phyloP scores from a whole-genome alignment of 768 basidiomycete genomes.

The Imleria badia region DNA sequence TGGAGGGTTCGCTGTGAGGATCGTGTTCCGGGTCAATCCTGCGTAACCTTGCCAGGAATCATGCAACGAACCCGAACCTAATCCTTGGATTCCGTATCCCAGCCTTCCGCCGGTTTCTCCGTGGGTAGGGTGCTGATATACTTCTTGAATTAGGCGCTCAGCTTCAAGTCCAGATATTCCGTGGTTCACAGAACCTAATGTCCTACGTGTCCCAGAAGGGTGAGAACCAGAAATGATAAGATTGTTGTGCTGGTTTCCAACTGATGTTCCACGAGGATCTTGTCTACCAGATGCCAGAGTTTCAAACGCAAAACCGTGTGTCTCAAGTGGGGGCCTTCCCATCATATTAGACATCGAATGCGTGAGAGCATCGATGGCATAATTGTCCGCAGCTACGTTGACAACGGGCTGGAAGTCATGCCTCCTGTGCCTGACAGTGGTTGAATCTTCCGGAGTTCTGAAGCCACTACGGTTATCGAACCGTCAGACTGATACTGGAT shows the following conservation, averaged over 20 bases:
- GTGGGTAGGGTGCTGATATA: conserved; percentile 6
- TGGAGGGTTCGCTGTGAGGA: conserved; percentile 1
- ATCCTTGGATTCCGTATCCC: conserved; percentile 17
- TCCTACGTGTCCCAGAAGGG: conserved; percentile 2
- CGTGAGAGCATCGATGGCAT: conserved; percentile 3
- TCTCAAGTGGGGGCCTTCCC: not conserved
- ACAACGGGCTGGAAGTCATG: not conserved
- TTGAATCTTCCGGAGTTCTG: not conserved
- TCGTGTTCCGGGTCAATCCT: not conserved
- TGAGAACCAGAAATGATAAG: not conserved
- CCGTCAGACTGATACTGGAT: conserved; percentile 1
- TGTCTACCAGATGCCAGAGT: not conserved
- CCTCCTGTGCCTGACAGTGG: not conserved
- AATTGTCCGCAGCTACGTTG: not conserved
- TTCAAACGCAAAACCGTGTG: conserved; percentile 2
- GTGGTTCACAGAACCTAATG: not conserved
- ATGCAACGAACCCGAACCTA: conserved; percentile 7
- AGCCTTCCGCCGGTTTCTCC: not conserved
- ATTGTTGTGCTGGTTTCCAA: not conserved
- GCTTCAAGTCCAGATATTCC: conserved; percentile 1
- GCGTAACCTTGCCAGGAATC: not conserved
- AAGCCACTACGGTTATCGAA: not conserved
- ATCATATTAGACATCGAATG: conserved; percentile 11
- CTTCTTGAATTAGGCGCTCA: conserved; percentile 1
- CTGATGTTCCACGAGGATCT: not conserved